Conservation (phyloP, 306 rosid species). For the Rosa persica region DNA sequence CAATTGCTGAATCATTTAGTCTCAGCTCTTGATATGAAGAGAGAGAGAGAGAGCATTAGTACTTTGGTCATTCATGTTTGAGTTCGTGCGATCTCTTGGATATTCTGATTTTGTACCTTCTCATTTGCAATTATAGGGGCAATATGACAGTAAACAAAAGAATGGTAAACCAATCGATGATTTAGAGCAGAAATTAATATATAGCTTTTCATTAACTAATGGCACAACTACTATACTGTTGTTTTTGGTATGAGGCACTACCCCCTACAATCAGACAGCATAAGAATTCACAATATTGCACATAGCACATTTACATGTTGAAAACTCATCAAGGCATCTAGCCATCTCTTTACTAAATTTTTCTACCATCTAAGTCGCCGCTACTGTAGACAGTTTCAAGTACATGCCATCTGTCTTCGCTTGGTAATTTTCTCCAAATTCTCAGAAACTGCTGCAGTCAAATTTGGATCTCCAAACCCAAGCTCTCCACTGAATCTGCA, state of each 20-base stretch:
- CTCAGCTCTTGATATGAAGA: constrained; percentile 40
- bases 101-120: neutral
- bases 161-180: neutral
- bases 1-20: constrained; percentile 64
- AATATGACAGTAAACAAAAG: neutral
- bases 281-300: constrained; percentile 10
- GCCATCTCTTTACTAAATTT: neutral
- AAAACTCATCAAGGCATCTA: neutral
- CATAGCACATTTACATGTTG: constrained; percentile 9
- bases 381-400: constrained; percentile 34
- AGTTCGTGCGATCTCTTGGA: neutral
- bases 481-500: constrained; percentile 74
- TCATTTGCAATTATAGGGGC: neutral
- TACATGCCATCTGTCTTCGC: constrained; percentile 77
- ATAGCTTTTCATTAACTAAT: constrained; percentile 4
- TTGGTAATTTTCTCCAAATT: constrained; percentile 79
- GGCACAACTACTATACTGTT: constrained; percentile 1
- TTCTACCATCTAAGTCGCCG: constrained; percentile 8
- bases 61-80: neutral
- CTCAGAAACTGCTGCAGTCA: constrained; percentile 88
- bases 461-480: constrained; percentile 86
- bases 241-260: constrained; percentile 1
- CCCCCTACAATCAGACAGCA: neutral
- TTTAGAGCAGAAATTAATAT: neutral
- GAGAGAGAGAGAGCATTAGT: constrained; percentile 8